Evolutionary conservation across 2,329 filamentous ascomycete genomes (phyloP), one percentile per base, ranked within the genome.

Genomic region (Verticillium klebahnii): DNA sequence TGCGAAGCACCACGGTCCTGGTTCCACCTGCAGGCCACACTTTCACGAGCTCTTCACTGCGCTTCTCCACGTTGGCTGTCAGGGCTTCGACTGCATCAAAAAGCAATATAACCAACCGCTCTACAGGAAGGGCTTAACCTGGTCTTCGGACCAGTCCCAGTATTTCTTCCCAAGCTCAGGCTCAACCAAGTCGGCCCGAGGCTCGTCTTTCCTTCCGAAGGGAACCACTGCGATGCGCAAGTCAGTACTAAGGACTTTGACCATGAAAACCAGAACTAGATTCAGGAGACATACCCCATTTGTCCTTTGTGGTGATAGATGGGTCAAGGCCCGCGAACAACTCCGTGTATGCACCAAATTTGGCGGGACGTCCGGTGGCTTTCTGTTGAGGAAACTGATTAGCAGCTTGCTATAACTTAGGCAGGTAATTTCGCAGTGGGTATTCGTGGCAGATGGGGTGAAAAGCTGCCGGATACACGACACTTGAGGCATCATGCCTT

Each of bases 321-420:
- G 72, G 68, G 1, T 73, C 74, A 31, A 78, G 65, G 2, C 74
- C 77, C 31, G 76, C 75, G 58, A 73, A 80, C 1, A 80, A 63
- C 68, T 78, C 75, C 0, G 77, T 79, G 64, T 78, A 80, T 2
- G 75, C 77, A 11, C 77, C 77, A 56, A 70, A 64, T 56, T 71
- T 57, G 55, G 55, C 55, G 12, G 55, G 55, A 15, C 29, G 29
- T 34, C 55, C 55, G 5, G 36, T 37, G 3, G 36, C n/a, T 25
- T 52, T 52, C 45, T 52, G 9, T 36, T 3, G 2, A 14, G 11
- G 11, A 14, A 36, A 36, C 3, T 14, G 2, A 2, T 36, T 3
- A 36, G 34, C 14, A 6, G 5, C 29, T 29, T 29, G 29, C 29
- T 29, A 4, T 29, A 29, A 6, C 5, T 6, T 6, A 29, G 29